These are phyloP conservation scores for Solanum bulbocastanum DNA, from an alignment of 257 asterid species.

Conservation along the genomic window DNA sequence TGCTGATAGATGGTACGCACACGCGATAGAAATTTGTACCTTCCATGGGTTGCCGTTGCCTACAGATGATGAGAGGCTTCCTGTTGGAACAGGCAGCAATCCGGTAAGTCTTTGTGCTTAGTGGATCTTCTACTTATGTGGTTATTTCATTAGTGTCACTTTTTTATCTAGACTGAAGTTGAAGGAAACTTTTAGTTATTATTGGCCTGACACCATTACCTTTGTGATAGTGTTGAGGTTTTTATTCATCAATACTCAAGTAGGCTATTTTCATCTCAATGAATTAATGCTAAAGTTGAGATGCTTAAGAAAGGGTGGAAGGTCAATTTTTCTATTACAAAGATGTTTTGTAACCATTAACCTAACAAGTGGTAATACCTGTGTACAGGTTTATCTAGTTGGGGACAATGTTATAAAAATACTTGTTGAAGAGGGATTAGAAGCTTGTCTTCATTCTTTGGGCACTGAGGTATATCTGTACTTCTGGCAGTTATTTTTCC, in stretches of 20 bases:
- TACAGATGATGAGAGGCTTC: conserved; percentile 74
- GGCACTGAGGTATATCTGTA: conserved; percentile 76
- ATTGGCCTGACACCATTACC: background rate
- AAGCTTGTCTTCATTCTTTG: conserved; percentile 72
- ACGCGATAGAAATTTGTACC: conserved; percentile 52
- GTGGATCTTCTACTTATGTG: background rate
- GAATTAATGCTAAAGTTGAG: background rate
- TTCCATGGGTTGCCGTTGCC: conserved; percentile 63
- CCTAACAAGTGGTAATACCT: background rate
- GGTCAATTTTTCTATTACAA: background rate
- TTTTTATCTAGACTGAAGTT: background rate
- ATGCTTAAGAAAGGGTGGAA: background rate
- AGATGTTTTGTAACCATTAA: background rate
- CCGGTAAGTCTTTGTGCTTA: conserved; percentile 58
- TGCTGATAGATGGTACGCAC: conserved; percentile 75
- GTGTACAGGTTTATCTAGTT: conserved; percentile 62
- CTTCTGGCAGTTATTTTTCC: background rate
- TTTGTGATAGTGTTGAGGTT: background rate
- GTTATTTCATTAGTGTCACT: background rate
- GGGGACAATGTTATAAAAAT: conserved; percentile 69
- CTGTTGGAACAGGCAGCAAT: conserved; percentile 97
- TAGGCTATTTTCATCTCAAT: background rate
- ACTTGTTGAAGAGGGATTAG: conserved; percentile 80
- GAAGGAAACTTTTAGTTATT: background rate
- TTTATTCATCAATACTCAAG: background rate